A percentile compares a stretch with the other conserved stretches of the same genome.
phyloP scores from a whole-genome alignment of 305 asterid genomes.

The Lippia alba region DNA sequence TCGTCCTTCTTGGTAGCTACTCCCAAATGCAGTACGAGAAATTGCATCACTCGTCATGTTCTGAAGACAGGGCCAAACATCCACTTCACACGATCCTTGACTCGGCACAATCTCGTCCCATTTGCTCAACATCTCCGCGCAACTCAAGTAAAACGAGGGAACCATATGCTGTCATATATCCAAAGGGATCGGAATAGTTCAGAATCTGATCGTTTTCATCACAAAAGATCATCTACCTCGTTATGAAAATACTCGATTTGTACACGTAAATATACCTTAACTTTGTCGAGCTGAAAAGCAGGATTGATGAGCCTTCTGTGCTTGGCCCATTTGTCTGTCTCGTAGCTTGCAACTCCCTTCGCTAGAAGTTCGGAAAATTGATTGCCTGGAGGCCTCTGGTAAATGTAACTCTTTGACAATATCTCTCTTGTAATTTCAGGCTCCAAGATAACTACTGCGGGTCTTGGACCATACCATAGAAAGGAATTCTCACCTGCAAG shows the following conservation, averaged over 20 bases:
- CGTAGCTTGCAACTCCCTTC: neutral
- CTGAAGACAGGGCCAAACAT: constrained; percentile 62
- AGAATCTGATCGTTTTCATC: too few relatives aligned
- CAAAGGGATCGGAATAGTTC: neutral
- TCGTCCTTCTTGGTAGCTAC: constrained; percentile 62
- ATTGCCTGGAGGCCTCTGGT: neutral
- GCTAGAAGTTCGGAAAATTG: neutral
- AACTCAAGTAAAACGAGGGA: constrained; percentile 52
- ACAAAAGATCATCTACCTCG: neutral
- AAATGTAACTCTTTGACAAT: constrained; percentile 1
- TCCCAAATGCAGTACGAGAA: constrained; percentile 74
- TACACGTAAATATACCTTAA: constrained; percentile 14
- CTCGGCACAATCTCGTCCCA: constrained; percentile 53
- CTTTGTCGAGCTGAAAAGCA: constrained; percentile 22
- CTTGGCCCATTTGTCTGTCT: constrained; percentile 25
- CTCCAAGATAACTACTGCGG: neutral
- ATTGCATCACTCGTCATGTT: constrained; percentile 59
- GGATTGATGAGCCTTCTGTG: constrained; percentile 27
- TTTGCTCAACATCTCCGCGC: constrained; percentile 61
- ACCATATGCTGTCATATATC: constrained; percentile 57
- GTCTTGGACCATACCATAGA: neutral
- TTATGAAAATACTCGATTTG: too few relatives aligned
- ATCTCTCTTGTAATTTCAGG: neutral
- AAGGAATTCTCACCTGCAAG: neutral
- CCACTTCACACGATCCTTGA: constrained; percentile 49